phyloP scores from a whole-genome alignment of 129 eudicot species.

The Flaveria ramosissima region DNA sequence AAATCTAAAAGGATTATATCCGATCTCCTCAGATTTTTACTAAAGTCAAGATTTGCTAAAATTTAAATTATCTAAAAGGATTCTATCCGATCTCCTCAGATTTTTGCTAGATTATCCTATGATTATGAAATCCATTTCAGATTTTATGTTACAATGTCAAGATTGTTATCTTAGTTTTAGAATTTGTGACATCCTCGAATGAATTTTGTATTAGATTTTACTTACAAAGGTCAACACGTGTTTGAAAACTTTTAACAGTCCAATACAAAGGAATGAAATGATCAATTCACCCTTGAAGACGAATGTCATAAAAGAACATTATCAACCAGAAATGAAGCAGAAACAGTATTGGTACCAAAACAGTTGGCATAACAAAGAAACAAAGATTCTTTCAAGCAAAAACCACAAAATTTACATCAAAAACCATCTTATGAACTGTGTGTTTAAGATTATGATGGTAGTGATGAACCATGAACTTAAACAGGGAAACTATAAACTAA shows the following conservation, averaged over 20 bases:
- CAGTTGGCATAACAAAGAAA: neutral
- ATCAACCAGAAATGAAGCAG: neutral
- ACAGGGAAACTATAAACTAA: slow-evolving; percentile 15
- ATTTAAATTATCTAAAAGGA: neutral
- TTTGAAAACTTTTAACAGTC: too few relatives aligned
- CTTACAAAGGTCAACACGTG: too few relatives aligned
- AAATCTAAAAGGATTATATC: too few relatives aligned
- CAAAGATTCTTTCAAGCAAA: slow-evolving; percentile 11
- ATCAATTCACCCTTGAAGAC: slow-evolving; percentile 1
- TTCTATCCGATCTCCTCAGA: neutral
- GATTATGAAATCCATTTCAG: neutral
- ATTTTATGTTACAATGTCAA: neutral
- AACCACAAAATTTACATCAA: slow-evolving; percentile 20
- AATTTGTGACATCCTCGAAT: too few relatives aligned
- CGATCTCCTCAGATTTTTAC: too few relatives aligned
- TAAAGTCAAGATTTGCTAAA: neutral
- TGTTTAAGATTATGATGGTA: slow-evolving; percentile 19
- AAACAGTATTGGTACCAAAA: slow-evolving; percentile 4
- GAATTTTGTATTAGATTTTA: too few relatives aligned
- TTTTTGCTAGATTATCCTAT: neutral
- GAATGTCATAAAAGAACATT: neutral
- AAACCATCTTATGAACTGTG: slow-evolving; percentile 19
- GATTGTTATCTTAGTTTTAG: neutral
- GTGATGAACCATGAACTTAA: neutral
- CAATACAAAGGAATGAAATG: neutral